Evolutionary conservation across 768 basidiomycete genomes (phyloP), one percentile per base, ranked within the genome.

Genomic region (Tremella yokohamensis): DNA sequence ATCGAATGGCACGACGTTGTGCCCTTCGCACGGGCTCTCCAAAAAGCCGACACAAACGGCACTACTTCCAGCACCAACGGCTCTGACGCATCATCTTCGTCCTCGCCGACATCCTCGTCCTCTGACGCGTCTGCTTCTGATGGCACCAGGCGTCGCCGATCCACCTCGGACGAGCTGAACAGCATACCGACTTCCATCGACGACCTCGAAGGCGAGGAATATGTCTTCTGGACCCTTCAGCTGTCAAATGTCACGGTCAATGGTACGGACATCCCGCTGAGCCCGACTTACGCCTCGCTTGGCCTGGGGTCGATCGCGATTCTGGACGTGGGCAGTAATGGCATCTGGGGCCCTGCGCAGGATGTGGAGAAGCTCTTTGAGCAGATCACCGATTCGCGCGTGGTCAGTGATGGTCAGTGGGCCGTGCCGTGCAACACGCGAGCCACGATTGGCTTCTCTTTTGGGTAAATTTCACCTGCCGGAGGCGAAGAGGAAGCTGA

Each of bases 1-100:
- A 70, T 73, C 19, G 72, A 73, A 48, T 73, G 72, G 72, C 57
- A 64, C 26, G 63, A 69, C 20, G 72, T 73, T 13, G 56, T 70
- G 6, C 72, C 69, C 0, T 73, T 70, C 59, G 69, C 63, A 1
- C 49, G 45, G 45, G 59, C 62, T 2, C 11, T 42, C 18, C 58
- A 60, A 22, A 57, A 58, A 8, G 29, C 37, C 16, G 45, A 26
- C n/a, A 37, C 15, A 16, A 29, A 48, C 38, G 15, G 40, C 13
- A 12, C n/a, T n/a, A 16, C 49, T n/a, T 52, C 62, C 12, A 57
- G 39, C 12, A 52, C 55, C n/a, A 54, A 22, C 11, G 34, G 45
- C 45, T 18, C 50, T 53, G 13, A 38, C 6, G 25, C 42, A 47
- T 26, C 55, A 20, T 45, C 58, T 39, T 40, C 48, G 8, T 8